Conservation (phyloP, 1,284 basidiomycete genomes). For the Trametes polyzona region DNA sequence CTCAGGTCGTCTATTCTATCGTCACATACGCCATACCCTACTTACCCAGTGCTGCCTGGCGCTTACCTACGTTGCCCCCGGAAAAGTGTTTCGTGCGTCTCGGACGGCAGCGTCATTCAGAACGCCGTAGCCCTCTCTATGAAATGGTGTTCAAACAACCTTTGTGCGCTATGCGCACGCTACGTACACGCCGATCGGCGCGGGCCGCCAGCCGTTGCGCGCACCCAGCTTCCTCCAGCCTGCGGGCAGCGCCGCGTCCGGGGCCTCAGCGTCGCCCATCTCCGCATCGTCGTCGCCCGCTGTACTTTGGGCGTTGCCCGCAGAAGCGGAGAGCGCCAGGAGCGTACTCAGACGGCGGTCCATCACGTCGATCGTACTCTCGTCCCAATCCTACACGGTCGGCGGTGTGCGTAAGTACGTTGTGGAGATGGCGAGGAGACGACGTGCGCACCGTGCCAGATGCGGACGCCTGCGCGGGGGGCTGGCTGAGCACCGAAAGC, state of each 20-base stretch:
- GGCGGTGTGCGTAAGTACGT: background rate
- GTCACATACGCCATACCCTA: too few species aligned
- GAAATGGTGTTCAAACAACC: too few species aligned
- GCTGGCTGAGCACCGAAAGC: constrained; percentile 27
- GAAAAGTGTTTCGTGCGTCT: too few species aligned
- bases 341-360: constrained; percentile 52
- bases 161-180: background rate
- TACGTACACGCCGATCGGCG: constrained; percentile 64
- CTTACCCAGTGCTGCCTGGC: too few species aligned
- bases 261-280: background rate
- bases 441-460: constrained; percentile 17
- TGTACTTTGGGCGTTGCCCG: background rate
- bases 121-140: too few species aligned
- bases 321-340: constrained; percentile 26
- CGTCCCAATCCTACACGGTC: constrained; percentile 48
- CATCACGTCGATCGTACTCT: constrained; percentile 56
- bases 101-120: too few species aligned
- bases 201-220: constrained; percentile 56
- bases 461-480: background rate
- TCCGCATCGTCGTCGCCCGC: background rate
- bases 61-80: too few species aligned
- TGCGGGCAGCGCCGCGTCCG: constrained; percentile 2
- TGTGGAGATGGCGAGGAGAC: too few species aligned
- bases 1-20: too few species aligned
- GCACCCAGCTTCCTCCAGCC: constrained; percentile 59